Evolutionary conservation across 441 rosid genomes (phyloP).

Genomic region (Aquilaria agallochum): DNA sequence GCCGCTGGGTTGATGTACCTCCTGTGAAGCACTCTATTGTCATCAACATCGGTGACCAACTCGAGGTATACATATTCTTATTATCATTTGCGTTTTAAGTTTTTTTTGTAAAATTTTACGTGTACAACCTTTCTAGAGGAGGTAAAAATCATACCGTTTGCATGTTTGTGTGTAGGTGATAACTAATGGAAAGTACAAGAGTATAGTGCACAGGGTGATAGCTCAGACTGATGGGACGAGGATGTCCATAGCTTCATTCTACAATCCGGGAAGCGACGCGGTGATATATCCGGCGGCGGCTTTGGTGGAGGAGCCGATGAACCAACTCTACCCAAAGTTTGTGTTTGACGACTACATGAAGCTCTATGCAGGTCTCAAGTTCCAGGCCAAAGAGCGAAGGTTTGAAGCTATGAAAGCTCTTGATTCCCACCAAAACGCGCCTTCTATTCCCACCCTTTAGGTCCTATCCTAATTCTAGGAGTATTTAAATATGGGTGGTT

Average conservation of each 20-base stretch:
- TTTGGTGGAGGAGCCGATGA: conserved; percentile 33
- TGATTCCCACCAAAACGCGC: conserved; percentile 18
- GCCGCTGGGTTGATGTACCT: conserved; percentile 72
- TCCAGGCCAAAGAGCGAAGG: conserved; percentile 74
- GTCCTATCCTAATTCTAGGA: neutral
- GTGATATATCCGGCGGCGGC: conserved; percentile 60
- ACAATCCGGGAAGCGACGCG: conserved; percentile 74
- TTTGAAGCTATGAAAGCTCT: conserved; percentile 65
- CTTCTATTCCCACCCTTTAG: conserved; percentile 30
- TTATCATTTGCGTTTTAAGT: neutral
- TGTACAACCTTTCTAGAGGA: neutral
- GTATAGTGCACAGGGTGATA: conserved; percentile 61
- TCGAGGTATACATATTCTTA: conserved; percentile 46
- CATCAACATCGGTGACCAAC: conserved; percentile 82
- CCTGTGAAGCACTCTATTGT: conserved; percentile 72
- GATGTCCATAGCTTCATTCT: conserved; percentile 82
- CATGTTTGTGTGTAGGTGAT: conserved; percentile 40
- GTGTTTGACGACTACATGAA: conserved; percentile 85
- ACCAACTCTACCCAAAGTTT: conserved; percentile 51
- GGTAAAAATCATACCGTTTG: no score
- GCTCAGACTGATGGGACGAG: conserved; percentile 62
- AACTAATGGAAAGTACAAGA: conserved; percentile 80
- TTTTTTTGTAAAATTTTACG: neutral
- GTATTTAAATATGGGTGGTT: neutral
- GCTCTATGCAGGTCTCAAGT: conserved; percentile 61